Conservation (phyloP, 768 basidiomycete species). For the Cubamyces lactineus region DNA sequence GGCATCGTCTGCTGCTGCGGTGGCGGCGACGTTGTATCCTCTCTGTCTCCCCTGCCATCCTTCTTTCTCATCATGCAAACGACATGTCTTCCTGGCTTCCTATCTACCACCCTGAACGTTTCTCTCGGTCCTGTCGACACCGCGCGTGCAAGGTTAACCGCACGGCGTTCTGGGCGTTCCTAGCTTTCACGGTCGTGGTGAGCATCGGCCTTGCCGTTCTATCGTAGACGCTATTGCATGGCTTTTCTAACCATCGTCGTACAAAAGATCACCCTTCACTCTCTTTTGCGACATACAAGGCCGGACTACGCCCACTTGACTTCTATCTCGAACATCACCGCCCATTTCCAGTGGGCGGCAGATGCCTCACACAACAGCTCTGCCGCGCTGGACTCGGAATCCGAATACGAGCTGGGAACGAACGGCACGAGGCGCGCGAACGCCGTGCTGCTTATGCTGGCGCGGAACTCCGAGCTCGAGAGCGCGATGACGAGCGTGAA, state of each 20-base stretch:
- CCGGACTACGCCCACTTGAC: slow-evolving; percentile 8
- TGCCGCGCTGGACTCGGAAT: neutral
- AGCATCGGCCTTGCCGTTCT: neutral
- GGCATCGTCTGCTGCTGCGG: too few relatives aligned
- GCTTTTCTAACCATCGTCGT: neutral
- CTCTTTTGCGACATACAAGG: slow-evolving; percentile 3
- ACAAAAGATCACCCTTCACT: neutral
- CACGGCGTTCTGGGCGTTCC: neutral
- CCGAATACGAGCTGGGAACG: neutral
- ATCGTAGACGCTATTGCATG: neutral
- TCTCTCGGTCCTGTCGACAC: slow-evolving; percentile 1
- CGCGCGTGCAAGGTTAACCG: slow-evolving; percentile 11
- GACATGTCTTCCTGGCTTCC: slow-evolving; percentile 17
- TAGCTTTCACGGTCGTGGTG: neutral
- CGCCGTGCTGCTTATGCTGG: slow-evolving; percentile 51
- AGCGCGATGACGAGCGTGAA: slow-evolving; percentile 65
- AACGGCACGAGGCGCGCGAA: slow-evolving; percentile 32
- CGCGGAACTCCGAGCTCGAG: slow-evolving; percentile 62
- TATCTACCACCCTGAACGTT: slow-evolving; percentile 8
- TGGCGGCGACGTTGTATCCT: neutral
- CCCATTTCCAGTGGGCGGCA: neutral
- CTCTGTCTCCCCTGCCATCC: neutral
- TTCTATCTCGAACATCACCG: slow-evolving; percentile 3
- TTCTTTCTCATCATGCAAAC: slow-evolving; percentile 3
- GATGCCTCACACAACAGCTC: neutral